These are phyloP conservation scores for Aspergillus novofumigatus DNA, from an alignment of 2,329 filamentous ascomycete genomes.

Conservation along the genomic window DNA sequence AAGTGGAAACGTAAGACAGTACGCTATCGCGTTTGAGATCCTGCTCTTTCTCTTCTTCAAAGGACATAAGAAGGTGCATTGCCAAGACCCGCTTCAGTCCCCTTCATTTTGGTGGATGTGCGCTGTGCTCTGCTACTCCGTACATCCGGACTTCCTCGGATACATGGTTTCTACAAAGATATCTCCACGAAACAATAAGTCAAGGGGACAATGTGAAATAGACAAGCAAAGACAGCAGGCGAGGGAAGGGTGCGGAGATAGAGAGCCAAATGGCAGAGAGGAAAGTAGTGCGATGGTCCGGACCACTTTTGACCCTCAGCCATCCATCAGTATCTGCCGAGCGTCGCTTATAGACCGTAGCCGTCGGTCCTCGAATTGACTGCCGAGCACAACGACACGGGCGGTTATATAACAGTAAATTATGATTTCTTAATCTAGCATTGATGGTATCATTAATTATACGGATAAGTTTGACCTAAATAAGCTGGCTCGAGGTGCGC, in stretches of 20 bases:
- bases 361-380: background rate
- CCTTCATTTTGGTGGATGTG: too few species aligned
- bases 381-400: background rate
- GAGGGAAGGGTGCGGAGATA: background rate
- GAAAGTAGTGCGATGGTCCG: background rate
- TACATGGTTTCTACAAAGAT: too few species aligned
- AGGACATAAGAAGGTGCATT: too few species aligned
- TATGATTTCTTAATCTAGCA: background rate
- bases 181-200: background rate
- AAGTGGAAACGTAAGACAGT: too few species aligned
- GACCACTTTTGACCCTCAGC: background rate
- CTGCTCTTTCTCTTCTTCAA: too few species aligned
- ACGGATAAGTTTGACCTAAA: background rate
- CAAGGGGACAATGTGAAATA: background rate
- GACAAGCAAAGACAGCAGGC: too few species aligned
- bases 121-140: too few species aligned
- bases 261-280: background rate
- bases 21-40: too few species aligned
- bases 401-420: background rate
- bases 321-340: background rate
- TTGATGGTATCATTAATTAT: background rate
- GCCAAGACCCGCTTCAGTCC: too few species aligned
- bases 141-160: too few species aligned
- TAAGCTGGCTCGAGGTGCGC: background rate
- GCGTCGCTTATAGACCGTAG: background rate